Conservation (phyloP, 768 basidiomycete genomes). For the Rhodotorula taiwanensis region DNA sequence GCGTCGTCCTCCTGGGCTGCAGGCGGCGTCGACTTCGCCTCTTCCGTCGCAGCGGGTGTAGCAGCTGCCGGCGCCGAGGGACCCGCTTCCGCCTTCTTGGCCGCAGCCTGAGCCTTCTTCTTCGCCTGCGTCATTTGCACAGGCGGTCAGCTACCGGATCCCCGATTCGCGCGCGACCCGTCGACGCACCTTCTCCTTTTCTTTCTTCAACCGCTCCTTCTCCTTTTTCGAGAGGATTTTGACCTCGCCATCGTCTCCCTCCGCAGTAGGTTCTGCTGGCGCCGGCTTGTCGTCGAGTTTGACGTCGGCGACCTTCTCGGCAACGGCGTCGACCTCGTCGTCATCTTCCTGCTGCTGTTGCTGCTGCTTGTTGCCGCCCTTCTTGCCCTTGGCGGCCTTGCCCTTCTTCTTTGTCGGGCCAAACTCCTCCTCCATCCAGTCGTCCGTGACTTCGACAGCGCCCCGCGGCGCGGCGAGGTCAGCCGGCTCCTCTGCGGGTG, state of each 20-base stretch:
- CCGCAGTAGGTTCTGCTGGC: constrained; percentile 44
- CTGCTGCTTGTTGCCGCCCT: constrained; percentile 31
- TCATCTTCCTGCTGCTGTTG: constrained; percentile 17
- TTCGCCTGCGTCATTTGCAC: constrained; percentile 76
- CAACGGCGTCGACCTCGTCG: constrained; percentile 21
- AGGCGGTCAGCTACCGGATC: too few relatives aligned
- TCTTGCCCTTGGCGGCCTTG: constrained; percentile 55
- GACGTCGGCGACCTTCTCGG: constrained; percentile 12
- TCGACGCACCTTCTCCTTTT: constrained; percentile 81
- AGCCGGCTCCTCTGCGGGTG: constrained; percentile 44
- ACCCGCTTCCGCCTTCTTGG: constrained; percentile 55
- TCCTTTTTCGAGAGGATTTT: constrained; percentile 80
- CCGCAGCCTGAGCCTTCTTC: constrained; percentile 87
- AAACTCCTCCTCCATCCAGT: constrained; percentile 68
- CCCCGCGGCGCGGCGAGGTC: constrained; percentile 25
- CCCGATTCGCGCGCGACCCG: too few relatives aligned
- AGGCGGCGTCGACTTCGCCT: constrained; percentile 28
- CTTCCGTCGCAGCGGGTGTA: constrained; percentile 29
- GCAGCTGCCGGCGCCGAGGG: background rate
- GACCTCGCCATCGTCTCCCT: constrained; percentile 48
- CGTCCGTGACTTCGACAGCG: constrained; percentile 54
- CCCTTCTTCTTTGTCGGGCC: constrained; percentile 54
- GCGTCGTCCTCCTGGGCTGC: constrained; percentile 10
- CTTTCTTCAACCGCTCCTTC: constrained; percentile 95
- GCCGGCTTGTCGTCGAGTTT: constrained; percentile 29